These are phyloP conservation scores for Decorospora gaudefroyi DNA, from an alignment of 2,329 filamentous ascomycete species.

Conservation along the genomic window DNA sequence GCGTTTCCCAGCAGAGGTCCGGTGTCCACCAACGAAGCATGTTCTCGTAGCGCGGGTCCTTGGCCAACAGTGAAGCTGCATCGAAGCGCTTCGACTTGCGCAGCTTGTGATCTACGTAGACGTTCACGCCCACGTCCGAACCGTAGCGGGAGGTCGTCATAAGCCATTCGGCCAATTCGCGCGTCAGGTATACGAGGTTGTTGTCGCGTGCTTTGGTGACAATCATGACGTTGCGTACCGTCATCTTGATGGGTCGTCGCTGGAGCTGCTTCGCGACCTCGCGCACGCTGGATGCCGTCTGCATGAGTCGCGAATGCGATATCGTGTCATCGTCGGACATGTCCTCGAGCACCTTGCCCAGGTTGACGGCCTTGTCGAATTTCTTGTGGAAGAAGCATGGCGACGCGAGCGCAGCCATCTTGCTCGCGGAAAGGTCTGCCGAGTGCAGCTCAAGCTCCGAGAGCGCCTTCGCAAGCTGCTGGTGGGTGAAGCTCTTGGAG, in stretches of 20 bases:
- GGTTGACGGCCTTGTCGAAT: slow-evolving; percentile 94
- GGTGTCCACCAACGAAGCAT: slow-evolving; percentile 97
- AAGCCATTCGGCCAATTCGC: slow-evolving; percentile 86
- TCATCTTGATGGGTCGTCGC: slow-evolving; percentile 85
- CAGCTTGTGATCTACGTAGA: slow-evolving; percentile 97
- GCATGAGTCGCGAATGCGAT: slow-evolving; percentile 90
- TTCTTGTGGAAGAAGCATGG: slow-evolving; percentile 98
- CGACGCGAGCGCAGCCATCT: slow-evolving; percentile 74
- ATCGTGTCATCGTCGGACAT: slow-evolving; percentile 86
- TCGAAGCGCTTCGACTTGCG: slow-evolving; percentile 87
- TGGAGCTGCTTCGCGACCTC: slow-evolving; percentile 96
- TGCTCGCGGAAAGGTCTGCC: slow-evolving; percentile 48
- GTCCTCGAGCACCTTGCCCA: slow-evolving; percentile 92
- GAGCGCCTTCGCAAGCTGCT: slow-evolving; percentile 66
- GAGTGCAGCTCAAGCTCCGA: slow-evolving; percentile 57
- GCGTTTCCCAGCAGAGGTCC: slow-evolving; percentile 89
- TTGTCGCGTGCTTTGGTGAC: slow-evolving; percentile 98
- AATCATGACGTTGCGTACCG: slow-evolving; percentile 95
- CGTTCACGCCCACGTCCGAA: slow-evolving; percentile 86
- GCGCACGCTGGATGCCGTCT: slow-evolving; percentile 91
- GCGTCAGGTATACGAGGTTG: slow-evolving; percentile 82
- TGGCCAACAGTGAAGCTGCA: slow-evolving; percentile 69
- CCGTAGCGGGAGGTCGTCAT: slow-evolving; percentile 88
- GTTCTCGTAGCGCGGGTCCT: slow-evolving; percentile 74
- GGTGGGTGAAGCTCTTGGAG: slow-evolving; percentile 46